Base-by-base conservation (phyloP, 768 basidiomycete species). In the Calocera viscosa region DNA sequence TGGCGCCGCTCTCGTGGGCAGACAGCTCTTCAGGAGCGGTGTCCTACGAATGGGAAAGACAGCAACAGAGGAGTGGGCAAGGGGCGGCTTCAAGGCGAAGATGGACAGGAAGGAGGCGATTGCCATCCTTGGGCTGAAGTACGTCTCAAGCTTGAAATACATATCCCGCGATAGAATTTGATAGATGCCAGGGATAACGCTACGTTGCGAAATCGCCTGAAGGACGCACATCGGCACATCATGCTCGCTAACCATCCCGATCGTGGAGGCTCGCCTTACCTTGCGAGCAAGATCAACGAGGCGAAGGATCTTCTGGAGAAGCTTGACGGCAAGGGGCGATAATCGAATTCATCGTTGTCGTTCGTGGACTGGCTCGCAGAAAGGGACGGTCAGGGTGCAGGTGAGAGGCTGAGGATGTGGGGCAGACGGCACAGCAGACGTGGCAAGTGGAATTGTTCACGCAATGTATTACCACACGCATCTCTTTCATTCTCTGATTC, bases 201-300 rank as follows among this genome's bases (percentile, higher is more conserved):
- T 11, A 80, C 80, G 66, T 78, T 95, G n/a, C 83, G 84, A n/a
- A 83, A 74, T 65, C 85, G 81, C 75, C 75, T 97, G 67, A 97
- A 97, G 78, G 95, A 97, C 72, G 94, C 96, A 0, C 96, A 99
- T 78, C 86, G 95, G 66, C 85, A 89, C 39, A 90, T 99, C 71
- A 99, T 99, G 96, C 83, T 98, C 64, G 90, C 93, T 32, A 99
- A 99, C 78, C 96, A 99, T 78, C 96, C 96, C 12, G 96, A 99
- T 80, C 83, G 96, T 69, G 96, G 96, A 35, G 96, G 96, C 33
- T 91, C 94, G n/a, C 96, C 96, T 7, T 99, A 97, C 77, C 79
- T 98, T 64, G 94, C 96, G 14, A 94, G 92, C 73, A 98, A 99
- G 82, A 95, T 98, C 69, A 99, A 99, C 77, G 96, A 99, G 74